Conservation (phyloP, 257 asterid genomes). For the Thymus quinquecostatus region DNA sequence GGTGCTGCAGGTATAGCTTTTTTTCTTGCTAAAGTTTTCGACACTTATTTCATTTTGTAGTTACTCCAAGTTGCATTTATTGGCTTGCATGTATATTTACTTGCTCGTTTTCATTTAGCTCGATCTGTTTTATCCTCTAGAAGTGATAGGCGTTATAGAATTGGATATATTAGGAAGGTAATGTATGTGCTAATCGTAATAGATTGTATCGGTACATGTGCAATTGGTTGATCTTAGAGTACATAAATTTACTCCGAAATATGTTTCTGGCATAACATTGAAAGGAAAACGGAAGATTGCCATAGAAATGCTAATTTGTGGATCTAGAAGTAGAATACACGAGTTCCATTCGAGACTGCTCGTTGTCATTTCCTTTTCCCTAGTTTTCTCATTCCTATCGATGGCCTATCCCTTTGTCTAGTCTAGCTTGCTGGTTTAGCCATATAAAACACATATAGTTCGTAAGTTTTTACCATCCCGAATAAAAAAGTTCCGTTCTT, state of each 20-base stretch:
- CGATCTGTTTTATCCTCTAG: not conserved
- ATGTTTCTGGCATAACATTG: not conserved
- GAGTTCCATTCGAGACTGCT: not conserved
- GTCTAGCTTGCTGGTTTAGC: not conserved
- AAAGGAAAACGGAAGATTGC: not conserved
- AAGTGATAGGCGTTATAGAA: not conserved
- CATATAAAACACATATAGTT: not conserved
- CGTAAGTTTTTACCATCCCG: not conserved
- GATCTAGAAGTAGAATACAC: not conserved
- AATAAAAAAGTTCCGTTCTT: not conserved
- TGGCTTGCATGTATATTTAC: not conserved
- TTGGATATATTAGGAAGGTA: no score
- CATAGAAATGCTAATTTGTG: not conserved
- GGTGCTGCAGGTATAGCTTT: conserved; percentile 58
- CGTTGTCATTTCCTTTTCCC: no score
- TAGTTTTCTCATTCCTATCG: not conserved
- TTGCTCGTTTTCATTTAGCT: not conserved
- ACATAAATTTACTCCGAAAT: no score
- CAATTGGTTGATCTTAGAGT: no score
- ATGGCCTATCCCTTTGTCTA: not conserved
- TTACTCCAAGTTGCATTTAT: conserved; percentile 1
- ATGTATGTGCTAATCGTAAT: no score
- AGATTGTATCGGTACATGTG: no score
- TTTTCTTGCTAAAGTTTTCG: not conserved
- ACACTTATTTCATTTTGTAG: not conserved